Evolutionary conservation across 768 basidiomycete species (phyloP).

Genomic region (Boletus pseudo-olivaceus): DNA sequence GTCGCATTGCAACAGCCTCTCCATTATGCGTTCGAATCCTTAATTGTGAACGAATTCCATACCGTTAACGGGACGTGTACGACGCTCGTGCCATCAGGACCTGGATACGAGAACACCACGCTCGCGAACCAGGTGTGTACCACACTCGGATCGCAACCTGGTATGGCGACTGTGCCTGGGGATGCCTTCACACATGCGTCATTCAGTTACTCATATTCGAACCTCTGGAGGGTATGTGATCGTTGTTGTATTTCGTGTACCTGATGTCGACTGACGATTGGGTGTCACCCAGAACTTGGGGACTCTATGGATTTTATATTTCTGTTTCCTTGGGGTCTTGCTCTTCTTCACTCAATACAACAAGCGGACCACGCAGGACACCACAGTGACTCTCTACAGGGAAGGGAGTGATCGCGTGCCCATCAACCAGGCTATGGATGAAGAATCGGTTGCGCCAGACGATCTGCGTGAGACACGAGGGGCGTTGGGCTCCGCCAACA

Average conservation of each 20-base stretch:
- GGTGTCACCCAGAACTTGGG: constrained; percentile 35
- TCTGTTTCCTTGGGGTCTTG: constrained; percentile 35
- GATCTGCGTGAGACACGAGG: background rate
- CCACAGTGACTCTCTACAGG: constrained; percentile 28
- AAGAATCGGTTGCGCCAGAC: constrained; percentile 9
- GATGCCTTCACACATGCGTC: constrained; percentile 36
- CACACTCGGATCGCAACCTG: constrained; percentile 39
- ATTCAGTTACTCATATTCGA: constrained; percentile 24
- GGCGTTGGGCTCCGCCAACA: too few relatives aligned
- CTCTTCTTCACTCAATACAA: constrained; percentile 37
- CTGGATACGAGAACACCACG: constrained; percentile 32
- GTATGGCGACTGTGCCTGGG: constrained; percentile 40
- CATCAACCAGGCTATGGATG: constrained; percentile 8
- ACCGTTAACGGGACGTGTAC: constrained; percentile 35
- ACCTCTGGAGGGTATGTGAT: constrained; percentile 39
- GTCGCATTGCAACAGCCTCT: constrained; percentile 29
- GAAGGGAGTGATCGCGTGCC: background rate
- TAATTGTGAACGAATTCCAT: constrained; percentile 50
- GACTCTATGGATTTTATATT: constrained; percentile 42
- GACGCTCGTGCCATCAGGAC: constrained; percentile 31
- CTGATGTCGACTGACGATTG: background rate
- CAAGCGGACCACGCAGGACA: constrained; percentile 26
- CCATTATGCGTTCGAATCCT: constrained; percentile 22
- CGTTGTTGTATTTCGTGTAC: background rate
- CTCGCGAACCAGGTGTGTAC: constrained; percentile 43